Evolutionary conservation across 768 basidiomycete species (phyloP), one percentile per base, ranked within the genome.

Genomic region (Tremella fuciformis): DNA sequence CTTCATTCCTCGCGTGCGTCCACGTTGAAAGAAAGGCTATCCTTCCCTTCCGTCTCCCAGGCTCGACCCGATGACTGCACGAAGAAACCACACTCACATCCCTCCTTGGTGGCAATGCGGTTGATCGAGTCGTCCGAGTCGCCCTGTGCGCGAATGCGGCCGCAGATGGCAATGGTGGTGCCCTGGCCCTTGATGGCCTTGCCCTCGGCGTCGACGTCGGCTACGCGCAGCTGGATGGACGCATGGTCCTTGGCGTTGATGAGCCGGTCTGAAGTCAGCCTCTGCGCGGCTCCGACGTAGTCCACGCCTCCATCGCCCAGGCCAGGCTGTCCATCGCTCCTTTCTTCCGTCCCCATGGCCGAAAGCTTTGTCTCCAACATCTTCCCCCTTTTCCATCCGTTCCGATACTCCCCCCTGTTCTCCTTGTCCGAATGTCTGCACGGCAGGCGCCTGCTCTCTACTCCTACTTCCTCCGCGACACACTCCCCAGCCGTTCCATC

Each of bases 171-270:
- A 75, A 97, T 96, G 58, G 91, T 89, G 59, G 91, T 92, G 60
- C 68, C 67, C 55, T 62, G 60, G 57, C 66, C 70, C 70, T 77
- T 77, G 69, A 78, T 68, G 67, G 75, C 76, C 57, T 74, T 72
- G 76, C 92, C 93, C 53, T 87, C 84, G 58, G 75, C 70, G 76
- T 98, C 93, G 74, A 99, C 96, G 73, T 98, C 94, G 60, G 83
- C 88, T 70, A 99, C 83, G 80, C 86, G 88, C 79, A 99, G 86
- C 78, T 99, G 96, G 75, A 99, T 92, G 29, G 93, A 96, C 37
- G 96, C 94, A 78, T 98, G 91, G 81, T 99, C 96, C 82, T 98
- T 98, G 71, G 94, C 89, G 65, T 88, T 97, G 81, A 99, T 97
- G 75, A 99, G 83, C 69, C 94, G 91, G 85, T 93, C 92, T 96